These are phyloP conservation scores for Candida awuae DNA, from an alignment of 805 yeast species.

Conservation along the genomic window DNA sequence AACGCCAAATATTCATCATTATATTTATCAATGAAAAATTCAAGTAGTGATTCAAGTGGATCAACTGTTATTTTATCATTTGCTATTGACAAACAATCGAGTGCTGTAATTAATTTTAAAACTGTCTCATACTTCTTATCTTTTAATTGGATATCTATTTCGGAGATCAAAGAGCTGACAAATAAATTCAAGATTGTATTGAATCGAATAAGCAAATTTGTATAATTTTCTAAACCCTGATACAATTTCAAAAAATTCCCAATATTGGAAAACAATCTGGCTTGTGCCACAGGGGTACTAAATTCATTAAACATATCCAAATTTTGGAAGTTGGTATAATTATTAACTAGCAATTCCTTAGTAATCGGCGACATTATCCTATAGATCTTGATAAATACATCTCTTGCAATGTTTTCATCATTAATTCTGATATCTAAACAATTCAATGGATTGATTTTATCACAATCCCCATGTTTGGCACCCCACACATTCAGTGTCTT, in stretches of 20 bases:
- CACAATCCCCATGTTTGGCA: background rate
- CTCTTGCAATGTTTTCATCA: slow-evolving; percentile 22
- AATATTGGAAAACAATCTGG: slow-evolving; percentile 26
- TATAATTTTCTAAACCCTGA: slow-evolving; percentile 16
- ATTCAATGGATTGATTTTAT: slow-evolving; percentile 20
- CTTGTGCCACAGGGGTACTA: slow-evolving; percentile 27
- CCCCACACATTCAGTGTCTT: slow-evolving; percentile 22
- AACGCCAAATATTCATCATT: slow-evolving; percentile 25
- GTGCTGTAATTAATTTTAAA: slow-evolving; percentile 18
- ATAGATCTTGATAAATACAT: slow-evolving; percentile 22
- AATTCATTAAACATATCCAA: slow-evolving; percentile 24
- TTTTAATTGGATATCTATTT: slow-evolving; percentile 53
- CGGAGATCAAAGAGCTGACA: slow-evolving; percentile 60
- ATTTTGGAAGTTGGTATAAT: slow-evolving; percentile 28
- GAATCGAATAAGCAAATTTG: slow-evolving; percentile 31
- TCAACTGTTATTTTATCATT: slow-evolving; percentile 30
- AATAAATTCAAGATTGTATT: slow-evolving; percentile 57
- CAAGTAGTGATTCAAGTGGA: slow-evolving; percentile 27
- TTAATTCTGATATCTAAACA: slow-evolving; percentile 18
- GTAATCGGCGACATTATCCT: slow-evolving; percentile 25
- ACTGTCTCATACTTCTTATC: slow-evolving; percentile 36
- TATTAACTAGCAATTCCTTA: slow-evolving; percentile 25
- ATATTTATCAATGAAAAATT: slow-evolving; percentile 27
- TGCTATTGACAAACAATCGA: slow-evolving; percentile 20
- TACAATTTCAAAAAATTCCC: slow-evolving; percentile 22